A percentile compares a stretch with the other conserved stretches of the same genome.
phyloP scores from a whole-genome alignment of 768 basidiomycete genomes.

The Tephrocybe sp. region DNA sequence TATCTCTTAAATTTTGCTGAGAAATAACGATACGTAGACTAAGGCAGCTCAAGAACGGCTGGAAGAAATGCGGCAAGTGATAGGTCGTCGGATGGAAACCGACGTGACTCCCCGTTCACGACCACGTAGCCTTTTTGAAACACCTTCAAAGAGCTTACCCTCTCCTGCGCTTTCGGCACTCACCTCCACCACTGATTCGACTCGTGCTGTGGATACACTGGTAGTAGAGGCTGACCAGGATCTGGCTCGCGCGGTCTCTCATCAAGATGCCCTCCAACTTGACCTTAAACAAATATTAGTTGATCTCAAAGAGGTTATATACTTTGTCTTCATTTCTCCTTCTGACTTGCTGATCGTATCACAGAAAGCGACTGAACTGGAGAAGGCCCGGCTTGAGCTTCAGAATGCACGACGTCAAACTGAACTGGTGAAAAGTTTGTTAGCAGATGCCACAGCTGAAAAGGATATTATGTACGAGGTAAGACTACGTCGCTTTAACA shows the following conservation, averaged over 20 bases:
- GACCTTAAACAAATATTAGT: conserved; percentile 47
- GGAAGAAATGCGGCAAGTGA: conserved; percentile 81
- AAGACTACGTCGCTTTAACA: not conserved
- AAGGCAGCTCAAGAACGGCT: conserved; percentile 74
- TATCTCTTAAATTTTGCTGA: not conserved
- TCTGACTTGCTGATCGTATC: not conserved
- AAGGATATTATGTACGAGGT: conserved; percentile 95
- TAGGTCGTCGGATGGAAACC: conserved; percentile 45
- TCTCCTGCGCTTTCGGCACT: conserved; percentile 11
- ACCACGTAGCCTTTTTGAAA: conserved; percentile 37
- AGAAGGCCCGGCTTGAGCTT: conserved; percentile 60
- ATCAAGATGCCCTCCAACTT: conserved; percentile 52
- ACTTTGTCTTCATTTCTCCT: not conserved
- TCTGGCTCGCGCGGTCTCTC: conserved; percentile 47
- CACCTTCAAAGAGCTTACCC: conserved; percentile 19
- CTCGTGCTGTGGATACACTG: conserved; percentile 50
- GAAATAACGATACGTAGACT: conserved; percentile 39
- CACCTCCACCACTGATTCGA: conserved; percentile 33
- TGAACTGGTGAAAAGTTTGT: conserved; percentile 74
- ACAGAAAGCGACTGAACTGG: conserved; percentile 63
- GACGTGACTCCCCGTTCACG: conserved; percentile 50
- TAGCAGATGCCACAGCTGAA: conserved; percentile 77
- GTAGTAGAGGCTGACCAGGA: conserved; percentile 56
- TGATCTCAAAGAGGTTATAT: conserved; percentile 58
- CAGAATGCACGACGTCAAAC: conserved; percentile 70